Percentiles rank a stretch among this genome's conserved stretches.
phyloP scores from a whole-genome alignment of 116 monocot genomes.

The Cymodocea nodosa region DNA sequence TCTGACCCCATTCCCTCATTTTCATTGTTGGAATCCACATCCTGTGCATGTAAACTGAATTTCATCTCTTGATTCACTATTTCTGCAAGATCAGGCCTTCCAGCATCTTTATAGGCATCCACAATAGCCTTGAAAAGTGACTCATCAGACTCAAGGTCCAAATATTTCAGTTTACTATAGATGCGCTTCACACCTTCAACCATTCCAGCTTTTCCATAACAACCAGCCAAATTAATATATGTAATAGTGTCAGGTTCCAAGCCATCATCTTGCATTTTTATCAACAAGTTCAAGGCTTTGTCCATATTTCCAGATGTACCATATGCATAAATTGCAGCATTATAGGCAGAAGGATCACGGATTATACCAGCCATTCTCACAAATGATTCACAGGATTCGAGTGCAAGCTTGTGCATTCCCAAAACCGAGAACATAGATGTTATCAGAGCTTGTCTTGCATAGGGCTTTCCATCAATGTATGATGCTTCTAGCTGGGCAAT shows the following conservation, averaged over 20 bases:
- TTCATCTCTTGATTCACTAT: slow-evolving; percentile 72
- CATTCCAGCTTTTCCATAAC: slow-evolving; percentile 62
- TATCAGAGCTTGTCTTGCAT: slow-evolving; percentile 37
- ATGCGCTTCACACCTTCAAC: slow-evolving; percentile 65
- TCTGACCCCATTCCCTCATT: not conserved
- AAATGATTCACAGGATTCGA: slow-evolving; percentile 33
- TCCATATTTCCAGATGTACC: slow-evolving; percentile 40
- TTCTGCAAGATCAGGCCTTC: slow-evolving; percentile 44
- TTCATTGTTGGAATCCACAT: slow-evolving; percentile 12
- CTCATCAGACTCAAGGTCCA: slow-evolving; percentile 35
- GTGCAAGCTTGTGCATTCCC: slow-evolving; percentile 39
- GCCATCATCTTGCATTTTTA: slow-evolving; percentile 68
- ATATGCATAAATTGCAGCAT: slow-evolving; percentile 55
- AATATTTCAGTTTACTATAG: slow-evolving; percentile 44
- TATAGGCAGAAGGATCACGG: slow-evolving; percentile 44
- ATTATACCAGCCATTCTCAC: slow-evolving; percentile 13
- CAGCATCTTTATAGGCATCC: slow-evolving; percentile 33
- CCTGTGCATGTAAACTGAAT: slow-evolving; percentile 19
- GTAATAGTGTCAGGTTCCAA: slow-evolving; percentile 49
- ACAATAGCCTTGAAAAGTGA: slow-evolving; percentile 43
- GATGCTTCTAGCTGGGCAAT: slow-evolving; percentile 44
- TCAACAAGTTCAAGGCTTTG: slow-evolving; percentile 57
- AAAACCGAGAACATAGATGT: slow-evolving; percentile 45
- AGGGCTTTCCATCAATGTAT: slow-evolving; percentile 43
- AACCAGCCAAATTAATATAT: slow-evolving; percentile 46